Conservation (phyloP, 441 rosid genomes). For the Geranium incanum region DNA sequence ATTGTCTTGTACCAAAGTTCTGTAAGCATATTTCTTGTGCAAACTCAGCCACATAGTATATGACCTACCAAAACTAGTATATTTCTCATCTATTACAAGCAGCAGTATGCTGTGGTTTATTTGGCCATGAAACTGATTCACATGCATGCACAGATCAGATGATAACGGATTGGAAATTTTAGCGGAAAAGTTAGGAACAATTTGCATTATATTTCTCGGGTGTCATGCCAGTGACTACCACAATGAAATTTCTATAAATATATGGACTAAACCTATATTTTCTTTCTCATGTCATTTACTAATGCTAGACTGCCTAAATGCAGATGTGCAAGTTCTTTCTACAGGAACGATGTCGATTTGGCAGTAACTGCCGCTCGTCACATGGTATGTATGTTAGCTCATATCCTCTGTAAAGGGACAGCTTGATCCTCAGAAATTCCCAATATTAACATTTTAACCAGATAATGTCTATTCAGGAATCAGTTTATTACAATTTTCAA, state of each 20-base stretch:
- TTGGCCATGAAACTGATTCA: background rate
- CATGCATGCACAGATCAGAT: background rate
- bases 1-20: background rate
- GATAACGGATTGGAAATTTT: background rate
- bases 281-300: constrained; percentile 34
- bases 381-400: constrained; percentile 63
- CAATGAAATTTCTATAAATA: constrained; percentile 5
- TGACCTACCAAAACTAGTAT: background rate
- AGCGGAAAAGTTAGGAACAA: constrained; percentile 4
- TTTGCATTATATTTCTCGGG: constrained; percentile 10
- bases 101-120: background rate
- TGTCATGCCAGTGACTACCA: background rate
- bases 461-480: constrained; percentile 11
- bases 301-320: constrained; percentile 46
- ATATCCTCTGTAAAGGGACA: constrained; percentile 20
- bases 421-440: constrained; percentile 8
- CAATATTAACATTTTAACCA: background rate
- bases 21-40: background rate
- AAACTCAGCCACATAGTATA: background rate
- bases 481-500: constrained; percentile 11
- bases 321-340: constrained; percentile 99
- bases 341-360: constrained; percentile 96
- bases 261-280: constrained; percentile 14
- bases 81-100: background rate
- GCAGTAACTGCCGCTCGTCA: constrained; percentile 76